Conservation (phyloP, 495 filamentous ascomycete genomes). For the Acidiella bohemica region DNA sequence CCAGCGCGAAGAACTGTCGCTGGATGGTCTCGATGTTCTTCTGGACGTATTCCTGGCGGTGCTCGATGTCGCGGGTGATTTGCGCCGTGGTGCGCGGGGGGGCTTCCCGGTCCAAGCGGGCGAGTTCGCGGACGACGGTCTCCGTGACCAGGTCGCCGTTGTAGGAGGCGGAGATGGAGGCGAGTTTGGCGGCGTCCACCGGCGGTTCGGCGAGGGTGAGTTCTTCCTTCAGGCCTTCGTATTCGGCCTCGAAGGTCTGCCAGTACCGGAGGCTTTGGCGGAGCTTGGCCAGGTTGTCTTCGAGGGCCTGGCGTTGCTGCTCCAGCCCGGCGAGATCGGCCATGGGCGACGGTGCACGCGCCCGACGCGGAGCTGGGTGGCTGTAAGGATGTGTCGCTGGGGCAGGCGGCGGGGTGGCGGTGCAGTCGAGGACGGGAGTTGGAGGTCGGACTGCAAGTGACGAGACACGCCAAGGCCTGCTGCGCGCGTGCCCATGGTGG, state of each 20-base stretch:
- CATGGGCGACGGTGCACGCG: too few species aligned
- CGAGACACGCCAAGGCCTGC: too few species aligned
- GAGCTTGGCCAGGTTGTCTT: conserved; percentile 61
- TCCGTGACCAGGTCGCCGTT: conserved; percentile 43
- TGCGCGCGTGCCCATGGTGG: too few species aligned
- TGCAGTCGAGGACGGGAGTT: too few species aligned
- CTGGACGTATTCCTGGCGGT: conserved; percentile 76
- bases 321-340: conserved; percentile 40
- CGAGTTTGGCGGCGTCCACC: conserved; percentile 38
- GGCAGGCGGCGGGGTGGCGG: too few species aligned
- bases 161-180: conserved; percentile 37
- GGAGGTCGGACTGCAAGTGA: too few species aligned
- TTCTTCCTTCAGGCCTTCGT: conserved; percentile 74
- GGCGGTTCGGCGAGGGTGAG: conserved; percentile 43
- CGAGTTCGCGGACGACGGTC: conserved; percentile 50
- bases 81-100: conserved; percentile 36
- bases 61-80: conserved; percentile 55
- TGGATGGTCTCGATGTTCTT: conserved; percentile 58
- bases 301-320: conserved; percentile 57
- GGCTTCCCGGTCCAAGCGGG: conserved; percentile 41
- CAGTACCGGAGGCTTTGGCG: conserved; percentile 67
- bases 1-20: conserved; percentile 52
- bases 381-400: too few species aligned
- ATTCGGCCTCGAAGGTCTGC: conserved; percentile 82
- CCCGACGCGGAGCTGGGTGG: too few species aligned